phyloP scores from a whole-genome alignment of 768 basidiomycete species.

The Chlorophyllum brunneum region DNA sequence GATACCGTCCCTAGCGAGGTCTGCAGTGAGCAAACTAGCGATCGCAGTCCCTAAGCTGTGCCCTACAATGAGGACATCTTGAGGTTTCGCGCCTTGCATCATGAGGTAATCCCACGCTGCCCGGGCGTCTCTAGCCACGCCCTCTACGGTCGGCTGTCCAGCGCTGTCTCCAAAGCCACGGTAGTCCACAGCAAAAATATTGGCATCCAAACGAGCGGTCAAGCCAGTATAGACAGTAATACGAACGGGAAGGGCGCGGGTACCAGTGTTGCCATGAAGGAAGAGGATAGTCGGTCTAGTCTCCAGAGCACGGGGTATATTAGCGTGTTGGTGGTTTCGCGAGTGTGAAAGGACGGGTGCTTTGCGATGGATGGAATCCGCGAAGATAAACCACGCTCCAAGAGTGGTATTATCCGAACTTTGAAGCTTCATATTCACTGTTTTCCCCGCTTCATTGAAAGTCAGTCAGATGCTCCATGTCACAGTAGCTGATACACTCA shows the following conservation, averaged over 20 bases:
- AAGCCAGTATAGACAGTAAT: slow-evolving; percentile 46
- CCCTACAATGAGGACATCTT: slow-evolving; percentile 60
- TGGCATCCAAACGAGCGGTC: slow-evolving; percentile 48
- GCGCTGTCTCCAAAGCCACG: slow-evolving; percentile 73
- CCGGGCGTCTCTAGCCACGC: slow-evolving; percentile 55
- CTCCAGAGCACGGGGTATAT: slow-evolving; percentile 27
- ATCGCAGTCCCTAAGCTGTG: slow-evolving; percentile 80
- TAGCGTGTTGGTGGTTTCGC: slow-evolving; percentile 28
- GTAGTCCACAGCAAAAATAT: slow-evolving; percentile 71
- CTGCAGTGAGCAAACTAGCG: slow-evolving; percentile 38
- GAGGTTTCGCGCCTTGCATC: slow-evolving; percentile 40
- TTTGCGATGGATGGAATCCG: slow-evolving; percentile 44
- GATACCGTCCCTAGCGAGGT: slow-evolving; percentile 41
- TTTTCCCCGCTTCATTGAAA: slow-evolving; percentile 51
- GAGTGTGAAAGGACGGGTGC: slow-evolving; percentile 21
- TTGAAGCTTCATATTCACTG: slow-evolving; percentile 52
- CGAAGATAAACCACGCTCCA: slow-evolving; percentile 66
- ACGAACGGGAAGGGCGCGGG: slow-evolving; percentile 50
- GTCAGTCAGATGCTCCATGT: no score
- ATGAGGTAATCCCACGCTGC: slow-evolving; percentile 65
- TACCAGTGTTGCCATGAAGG: slow-evolving; percentile 72
- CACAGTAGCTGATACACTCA: no score
- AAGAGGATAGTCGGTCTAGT: slow-evolving; percentile 59
- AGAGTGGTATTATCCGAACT: slow-evolving; percentile 61
- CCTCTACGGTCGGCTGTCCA: slow-evolving; percentile 56